Base-by-base conservation (phyloP, 257 asterid genomes). In the Petrea volubilis region DNA sequence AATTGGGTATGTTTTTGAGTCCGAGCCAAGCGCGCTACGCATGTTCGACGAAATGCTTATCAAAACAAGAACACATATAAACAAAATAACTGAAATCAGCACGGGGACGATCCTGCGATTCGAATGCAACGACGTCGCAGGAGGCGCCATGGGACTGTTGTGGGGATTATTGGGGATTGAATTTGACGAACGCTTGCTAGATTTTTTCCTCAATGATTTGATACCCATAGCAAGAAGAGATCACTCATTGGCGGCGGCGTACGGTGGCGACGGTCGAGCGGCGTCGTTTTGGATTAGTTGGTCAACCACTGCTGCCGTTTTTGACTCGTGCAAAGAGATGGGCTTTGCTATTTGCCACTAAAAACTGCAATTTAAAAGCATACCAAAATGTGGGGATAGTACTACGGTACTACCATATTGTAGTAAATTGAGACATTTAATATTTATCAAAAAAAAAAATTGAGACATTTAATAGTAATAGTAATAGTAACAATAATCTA, bases 171-270 rank as follows among this genome's bases (percentile, higher is more conserved):
- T 21, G 53, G 74, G 66, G 62, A 46, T 67, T 14, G 72, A 53
- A 17, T 55, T 62, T 2, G 73, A 18, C 31, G 79, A 50, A 18
- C 83, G 85, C 75, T 69, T 80, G 60, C 24, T 59, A 43, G 67
- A 73, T 70, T 73, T 87, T 66, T 70, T 88, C 81, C 87, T 77
- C 74, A 69, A 66, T 24, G 81, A 73, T 47, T 60, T 83, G 29
- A 40, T 20, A 27, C 71, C 87, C 94, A 87, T 88, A 38, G 55
- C 29, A 57, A 61, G 60, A 33, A 33, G 29, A 41, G 44, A 38
- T 67, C 53, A 31, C 38, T 60, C 85, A 77, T 74, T 29, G 73
- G 82, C 15, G 75, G 71, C 24, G 50, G 47, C 9, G 1, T 29
- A 12, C 67, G 70, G 64, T 38, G 68, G 70, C 18, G 29, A 40